These are phyloP conservation scores for Podospora didyma DNA, from an alignment of 495 filamentous ascomycete genomes.

Conservation along the genomic window DNA sequence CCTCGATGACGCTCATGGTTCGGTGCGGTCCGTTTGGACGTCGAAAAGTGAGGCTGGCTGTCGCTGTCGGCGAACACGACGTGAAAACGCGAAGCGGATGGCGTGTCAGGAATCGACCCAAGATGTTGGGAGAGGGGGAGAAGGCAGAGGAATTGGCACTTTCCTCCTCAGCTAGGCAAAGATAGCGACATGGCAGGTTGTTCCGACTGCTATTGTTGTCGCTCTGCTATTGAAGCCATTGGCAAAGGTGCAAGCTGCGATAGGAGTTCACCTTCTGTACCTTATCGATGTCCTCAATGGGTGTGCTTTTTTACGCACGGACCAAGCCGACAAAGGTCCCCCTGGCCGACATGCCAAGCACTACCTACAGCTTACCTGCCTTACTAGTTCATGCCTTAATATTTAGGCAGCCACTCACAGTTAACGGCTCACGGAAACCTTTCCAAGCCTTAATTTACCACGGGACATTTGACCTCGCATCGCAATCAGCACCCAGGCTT, in stretches of 20 bases:
- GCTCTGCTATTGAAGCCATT: no score
- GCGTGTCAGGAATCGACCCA: background rate
- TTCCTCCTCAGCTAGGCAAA: conserved; percentile 18
- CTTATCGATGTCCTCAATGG: no score
- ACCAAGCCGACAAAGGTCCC: no score
- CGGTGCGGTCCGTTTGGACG: background rate
- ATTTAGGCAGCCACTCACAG: no score
- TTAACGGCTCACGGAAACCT: no score
- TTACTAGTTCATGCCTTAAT: no score
- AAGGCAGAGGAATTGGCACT: conserved; percentile 5
- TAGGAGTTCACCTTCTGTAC: no score
- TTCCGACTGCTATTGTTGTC: background rate
- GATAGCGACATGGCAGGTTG: conserved; percentile 14
- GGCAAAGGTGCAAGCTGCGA: no score
- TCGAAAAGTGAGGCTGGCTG: background rate
- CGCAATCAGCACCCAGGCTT: background rate
- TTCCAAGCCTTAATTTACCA: background rate
- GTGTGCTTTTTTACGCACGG: no score
- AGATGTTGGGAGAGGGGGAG: background rate
- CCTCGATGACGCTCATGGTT: conserved; percentile 25
- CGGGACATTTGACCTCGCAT: background rate
- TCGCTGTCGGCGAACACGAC: background rate
- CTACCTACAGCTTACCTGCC: no score
- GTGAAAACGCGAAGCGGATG: background rate
- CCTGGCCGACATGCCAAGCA: no score